Evolutionary conservation across 768 basidiomycete genomes (phyloP).

Genomic region (Arthromyces matolae): DNA sequence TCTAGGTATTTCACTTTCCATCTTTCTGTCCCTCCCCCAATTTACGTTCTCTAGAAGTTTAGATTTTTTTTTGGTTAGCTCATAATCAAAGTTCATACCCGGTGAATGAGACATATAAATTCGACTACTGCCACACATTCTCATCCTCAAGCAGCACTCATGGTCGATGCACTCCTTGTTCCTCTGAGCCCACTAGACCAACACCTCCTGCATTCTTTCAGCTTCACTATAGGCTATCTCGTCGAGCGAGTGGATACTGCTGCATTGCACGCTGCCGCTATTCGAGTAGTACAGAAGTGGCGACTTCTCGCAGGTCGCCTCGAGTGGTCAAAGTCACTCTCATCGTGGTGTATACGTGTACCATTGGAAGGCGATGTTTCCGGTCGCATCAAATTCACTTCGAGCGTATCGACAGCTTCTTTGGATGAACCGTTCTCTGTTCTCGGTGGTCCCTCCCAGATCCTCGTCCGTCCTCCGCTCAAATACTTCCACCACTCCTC

Average conservation of each 20-base stretch:
- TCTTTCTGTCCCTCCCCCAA: too few relatives aligned
- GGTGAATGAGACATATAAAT: too few relatives aligned
- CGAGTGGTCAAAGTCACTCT: not conserved
- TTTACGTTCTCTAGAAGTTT: too few relatives aligned
- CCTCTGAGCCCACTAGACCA: conserved; percentile 4
- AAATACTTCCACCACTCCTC: conserved; percentile 7
- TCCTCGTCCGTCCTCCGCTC: not conserved
- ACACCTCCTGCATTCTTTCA: not conserved
- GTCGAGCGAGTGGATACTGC: not conserved
- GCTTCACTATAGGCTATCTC: conserved; percentile 4
- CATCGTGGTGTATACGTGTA: not conserved
- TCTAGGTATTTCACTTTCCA: too few relatives aligned
- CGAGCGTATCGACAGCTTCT: not conserved
- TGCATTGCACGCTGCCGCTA: not conserved
- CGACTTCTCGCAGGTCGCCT: conserved; percentile 4
- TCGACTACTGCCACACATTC: not conserved
- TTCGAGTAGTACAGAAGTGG: conserved; percentile 5
- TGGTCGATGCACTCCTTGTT: not conserved
- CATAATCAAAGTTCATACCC: too few relatives aligned
- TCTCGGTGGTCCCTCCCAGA: not conserved
- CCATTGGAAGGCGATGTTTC: not conserved
- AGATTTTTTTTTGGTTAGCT: too few relatives aligned
- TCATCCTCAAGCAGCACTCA: not conserved
- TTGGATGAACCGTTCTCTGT: conserved; percentile 1
- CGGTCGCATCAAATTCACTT: conserved; percentile 1